A percentile compares a stretch with the other conserved stretches of the same genome.
Evolutionary conservation across 345 rosid genomes (phyloP).

Genomic region (Gossypium sturtianum): DNA sequence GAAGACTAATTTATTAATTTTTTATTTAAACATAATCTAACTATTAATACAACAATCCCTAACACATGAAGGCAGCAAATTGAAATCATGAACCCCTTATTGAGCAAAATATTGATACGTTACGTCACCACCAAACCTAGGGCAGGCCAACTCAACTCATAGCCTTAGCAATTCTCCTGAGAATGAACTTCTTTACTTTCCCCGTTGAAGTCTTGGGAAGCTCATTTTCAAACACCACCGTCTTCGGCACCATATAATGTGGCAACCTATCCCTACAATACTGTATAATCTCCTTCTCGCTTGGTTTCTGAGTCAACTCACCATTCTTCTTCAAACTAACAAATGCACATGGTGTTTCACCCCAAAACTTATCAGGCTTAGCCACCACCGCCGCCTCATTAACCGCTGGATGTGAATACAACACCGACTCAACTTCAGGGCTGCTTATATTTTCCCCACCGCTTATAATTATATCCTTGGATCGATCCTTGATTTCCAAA

Average conservation of each 20-base stretch:
- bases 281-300: constrained; percentile 41
- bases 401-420: constrained; percentile 43
- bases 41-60: too few relatives aligned
- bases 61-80: too few relatives aligned
- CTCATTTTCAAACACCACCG: constrained; percentile 41
- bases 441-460: constrained; percentile 63
- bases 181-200: constrained; percentile 49
- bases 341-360: constrained; percentile 61
- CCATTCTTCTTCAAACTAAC: constrained; percentile 34
- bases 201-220: constrained; percentile 63
- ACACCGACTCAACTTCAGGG: constrained; percentile 44
- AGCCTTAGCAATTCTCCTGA: constrained; percentile 36
- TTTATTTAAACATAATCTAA: too few relatives aligned
- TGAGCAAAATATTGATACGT: too few relatives aligned
- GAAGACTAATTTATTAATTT: too few relatives aligned
- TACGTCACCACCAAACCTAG: too few relatives aligned
- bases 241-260: constrained; percentile 53
- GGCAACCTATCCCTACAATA: constrained; percentile 45
- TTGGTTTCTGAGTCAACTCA: constrained; percentile 5
- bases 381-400: constrained; percentile 63
- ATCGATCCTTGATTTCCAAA: constrained; percentile 51
- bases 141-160: constrained; percentile 5
- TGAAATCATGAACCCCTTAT: too few relatives aligned
- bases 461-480: constrained; percentile 50
- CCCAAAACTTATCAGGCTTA: constrained; percentile 51